A percentile compares a stretch with the other conserved stretches of the same genome.
These are phyloP conservation scores for Rhynchospora breviuscula DNA, from an alignment of 176 grass and related monocot species.

Conservation along the genomic window DNA sequence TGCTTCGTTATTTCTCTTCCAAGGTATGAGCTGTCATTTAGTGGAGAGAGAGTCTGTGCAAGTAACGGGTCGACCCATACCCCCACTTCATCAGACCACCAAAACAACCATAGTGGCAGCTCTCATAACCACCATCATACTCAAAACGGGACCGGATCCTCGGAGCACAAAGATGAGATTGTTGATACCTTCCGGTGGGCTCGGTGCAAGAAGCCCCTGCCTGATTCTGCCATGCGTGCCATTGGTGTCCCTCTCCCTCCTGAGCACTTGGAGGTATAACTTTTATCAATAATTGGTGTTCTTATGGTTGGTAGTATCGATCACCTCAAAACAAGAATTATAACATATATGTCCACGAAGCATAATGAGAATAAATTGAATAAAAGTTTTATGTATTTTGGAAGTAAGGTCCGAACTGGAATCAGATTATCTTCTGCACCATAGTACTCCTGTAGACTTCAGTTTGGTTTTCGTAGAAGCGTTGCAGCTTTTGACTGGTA, in stretches of 20 bases:
- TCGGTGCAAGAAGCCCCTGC: constrained; percentile 73
- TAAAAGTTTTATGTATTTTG: background rate
- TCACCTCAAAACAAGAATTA: background rate
- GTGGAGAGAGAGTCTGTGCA: constrained; percentile 47
- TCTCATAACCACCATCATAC: constrained; percentile 36
- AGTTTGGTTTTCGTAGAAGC: background rate
- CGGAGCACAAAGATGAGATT: constrained; percentile 44
- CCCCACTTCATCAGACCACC: constrained; percentile 31
- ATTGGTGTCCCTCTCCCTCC: constrained; percentile 61
- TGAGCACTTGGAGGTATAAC: constrained; percentile 79
- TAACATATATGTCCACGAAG: too few species aligned
- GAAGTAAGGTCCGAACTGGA: background rate
- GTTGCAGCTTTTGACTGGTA: background rate
- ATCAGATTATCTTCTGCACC: background rate
- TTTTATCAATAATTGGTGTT: background rate
- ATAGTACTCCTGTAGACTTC: background rate
- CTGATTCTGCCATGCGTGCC: constrained; percentile 55
- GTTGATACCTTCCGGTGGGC: constrained; percentile 80
- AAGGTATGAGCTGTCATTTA: constrained; percentile 90
- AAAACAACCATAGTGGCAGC: constrained; percentile 31
- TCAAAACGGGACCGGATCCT: constrained; percentile 50
- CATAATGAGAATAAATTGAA: background rate
- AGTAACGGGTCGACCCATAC: constrained; percentile 41
- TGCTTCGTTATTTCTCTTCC: background rate
- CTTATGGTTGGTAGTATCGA: background rate